A percentile compares a stretch with the other conserved stretches of the same genome.
phyloP scores from a whole-genome alignment of 345 rosid species.

The Eucalyptus guilfoylei region DNA sequence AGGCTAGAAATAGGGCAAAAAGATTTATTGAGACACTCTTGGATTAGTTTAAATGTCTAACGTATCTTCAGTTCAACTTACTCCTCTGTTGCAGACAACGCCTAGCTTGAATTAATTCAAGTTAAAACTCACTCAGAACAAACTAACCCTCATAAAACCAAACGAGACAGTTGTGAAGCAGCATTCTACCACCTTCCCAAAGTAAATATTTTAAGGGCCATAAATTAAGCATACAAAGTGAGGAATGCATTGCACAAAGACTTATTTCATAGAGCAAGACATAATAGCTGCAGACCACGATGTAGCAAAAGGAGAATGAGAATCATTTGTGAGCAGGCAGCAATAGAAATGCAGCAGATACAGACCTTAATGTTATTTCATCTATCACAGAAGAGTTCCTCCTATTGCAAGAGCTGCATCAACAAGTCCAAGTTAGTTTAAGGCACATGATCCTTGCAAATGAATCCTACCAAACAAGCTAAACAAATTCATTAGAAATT shows the following conservation, averaged over 20 bases:
- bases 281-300: background rate
- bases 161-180: background rate
- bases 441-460: background rate
- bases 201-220: background rate
- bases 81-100: background rate
- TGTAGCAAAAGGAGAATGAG: background rate
- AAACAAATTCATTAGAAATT: background rate
- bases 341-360: background rate
- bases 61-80: background rate
- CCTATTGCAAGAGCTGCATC: constrained; percentile 35
- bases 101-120: background rate
- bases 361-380: constrained; percentile 35
- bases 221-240: background rate
- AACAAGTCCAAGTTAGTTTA: background rate
- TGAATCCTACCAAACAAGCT: background rate
- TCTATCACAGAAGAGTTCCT: constrained; percentile 17
- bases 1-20: background rate
- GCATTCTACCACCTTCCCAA: background rate
- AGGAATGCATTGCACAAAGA: background rate
- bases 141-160: background rate
- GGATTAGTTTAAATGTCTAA: background rate
- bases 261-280: background rate
- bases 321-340: background rate
- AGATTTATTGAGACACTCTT: background rate
- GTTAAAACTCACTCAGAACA: background rate